Evolutionary conservation across 257 asterid species (phyloP).

Genomic region (Solanum chilense): DNA sequence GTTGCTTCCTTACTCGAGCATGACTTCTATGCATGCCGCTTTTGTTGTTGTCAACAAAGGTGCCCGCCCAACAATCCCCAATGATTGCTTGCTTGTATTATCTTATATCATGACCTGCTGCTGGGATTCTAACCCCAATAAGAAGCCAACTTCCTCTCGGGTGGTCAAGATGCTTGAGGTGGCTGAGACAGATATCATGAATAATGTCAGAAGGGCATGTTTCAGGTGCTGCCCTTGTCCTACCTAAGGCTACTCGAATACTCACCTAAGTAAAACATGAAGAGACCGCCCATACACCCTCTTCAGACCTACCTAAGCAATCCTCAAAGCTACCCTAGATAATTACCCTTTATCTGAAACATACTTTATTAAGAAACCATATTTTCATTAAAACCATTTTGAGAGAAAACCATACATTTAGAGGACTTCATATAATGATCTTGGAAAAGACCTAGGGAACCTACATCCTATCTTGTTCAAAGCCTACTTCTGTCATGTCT

Average conservation of each 20-base stretch:
- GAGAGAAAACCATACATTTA: no score
- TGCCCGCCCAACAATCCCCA: slow-evolving; percentile 70
- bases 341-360: no score
- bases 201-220: slow-evolving; percentile 76
- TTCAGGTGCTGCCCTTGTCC: slow-evolving; percentile 93
- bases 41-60: slow-evolving; percentile 97
- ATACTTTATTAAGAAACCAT: no score
- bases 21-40: slow-evolving; percentile 97
- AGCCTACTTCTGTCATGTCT: no score
- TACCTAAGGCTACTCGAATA: slow-evolving; percentile 22
- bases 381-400: no score
- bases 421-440: no score
- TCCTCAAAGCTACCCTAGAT: no score
- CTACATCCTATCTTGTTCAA: no score
- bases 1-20: slow-evolving; percentile 84
- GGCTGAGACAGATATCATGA: slow-evolving; percentile 82
- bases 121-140: slow-evolving; percentile 86
- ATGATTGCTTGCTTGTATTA: slow-evolving; percentile 63
- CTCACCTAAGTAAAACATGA: no score
- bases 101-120: slow-evolving; percentile 80
- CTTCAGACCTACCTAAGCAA: no score
- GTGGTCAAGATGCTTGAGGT: slow-evolving; percentile 84
- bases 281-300: no score
- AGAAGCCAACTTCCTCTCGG: slow-evolving; percentile 65
- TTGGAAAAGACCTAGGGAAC: no score